These are phyloP conservation scores for Colletotrichum musicola DNA, from an alignment of 2,329 filamentous ascomycete species.

Conservation along the genomic window DNA sequence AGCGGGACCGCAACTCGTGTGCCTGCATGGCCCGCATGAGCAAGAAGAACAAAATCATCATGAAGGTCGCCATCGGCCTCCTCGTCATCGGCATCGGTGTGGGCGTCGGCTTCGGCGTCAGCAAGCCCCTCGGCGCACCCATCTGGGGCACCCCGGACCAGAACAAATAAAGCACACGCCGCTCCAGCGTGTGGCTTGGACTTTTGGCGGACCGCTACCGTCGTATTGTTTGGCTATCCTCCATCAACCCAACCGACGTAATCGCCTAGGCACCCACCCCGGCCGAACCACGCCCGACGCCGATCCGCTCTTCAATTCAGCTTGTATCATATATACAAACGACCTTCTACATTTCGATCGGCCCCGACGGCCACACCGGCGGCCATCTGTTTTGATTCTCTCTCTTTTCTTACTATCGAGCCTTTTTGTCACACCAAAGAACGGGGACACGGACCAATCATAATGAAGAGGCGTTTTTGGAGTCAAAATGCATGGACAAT, in stretches of 20 bases:
- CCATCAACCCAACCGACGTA: constrained; percentile 15
- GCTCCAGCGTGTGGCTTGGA: neutral
- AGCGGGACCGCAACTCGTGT: constrained; percentile 63
- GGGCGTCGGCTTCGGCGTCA: constrained; percentile 70
- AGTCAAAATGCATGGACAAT: constrained; percentile 35
- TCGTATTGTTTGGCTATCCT: neutral
- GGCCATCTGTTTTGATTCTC: constrained; percentile 13
- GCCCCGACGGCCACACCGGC: constrained; percentile 24
- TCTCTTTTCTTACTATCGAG: neutral
- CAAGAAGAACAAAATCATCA: constrained; percentile 65
- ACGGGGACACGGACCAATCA: constrained; percentile 28
- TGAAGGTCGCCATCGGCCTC: constrained; percentile 66
- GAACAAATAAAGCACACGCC: constrained; percentile 4
- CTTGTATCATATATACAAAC: constrained; percentile 35
- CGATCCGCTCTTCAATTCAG: constrained; percentile 28
- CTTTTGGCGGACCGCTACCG: neutral
- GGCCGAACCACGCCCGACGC: constrained; percentile 3
- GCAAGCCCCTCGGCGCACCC: constrained; percentile 70
- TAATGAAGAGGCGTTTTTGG: constrained; percentile 39
- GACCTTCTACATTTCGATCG: constrained; percentile 15
- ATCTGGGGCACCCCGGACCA: constrained; percentile 60
- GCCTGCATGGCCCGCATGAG: constrained; percentile 66
- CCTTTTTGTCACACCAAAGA: constrained; percentile 10
- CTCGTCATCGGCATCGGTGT: constrained; percentile 67
- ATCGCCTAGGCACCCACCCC: constrained; percentile 1